phyloP scores from a whole-genome alignment of 352 stramenopile genomes.

The Globisporangium polare region DNA sequence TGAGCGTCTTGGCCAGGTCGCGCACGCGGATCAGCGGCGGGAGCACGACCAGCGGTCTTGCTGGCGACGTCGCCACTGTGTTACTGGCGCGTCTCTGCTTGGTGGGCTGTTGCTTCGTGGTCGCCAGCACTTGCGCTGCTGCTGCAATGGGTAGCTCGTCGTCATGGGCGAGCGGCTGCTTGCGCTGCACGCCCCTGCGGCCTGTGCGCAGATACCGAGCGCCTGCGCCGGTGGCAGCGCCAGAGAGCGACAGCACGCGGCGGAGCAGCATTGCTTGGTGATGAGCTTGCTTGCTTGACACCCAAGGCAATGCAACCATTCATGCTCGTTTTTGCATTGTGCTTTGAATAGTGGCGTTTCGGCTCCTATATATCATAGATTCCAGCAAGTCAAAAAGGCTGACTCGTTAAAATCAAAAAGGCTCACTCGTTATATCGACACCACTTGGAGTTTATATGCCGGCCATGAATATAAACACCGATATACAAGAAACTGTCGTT shows the following conservation, averaged over 20 bases:
- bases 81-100: no score
- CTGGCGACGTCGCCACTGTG: background rate
- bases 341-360: background rate
- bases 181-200: slow-evolving; percentile 17
- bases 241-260: slow-evolving; percentile 3
- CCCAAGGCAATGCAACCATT: background rate
- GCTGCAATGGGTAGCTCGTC: background rate
- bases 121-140: background rate
- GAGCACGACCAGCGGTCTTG: slow-evolving; percentile 14
- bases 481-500: no score
- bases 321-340: background rate
- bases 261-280: slow-evolving; percentile 5
- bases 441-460: no score
- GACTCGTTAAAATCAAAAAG: no score
- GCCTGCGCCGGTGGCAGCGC: background rate
- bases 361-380: no score
- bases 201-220: slow-evolving; percentile 6
- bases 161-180: background rate
- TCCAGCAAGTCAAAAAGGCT: no score
- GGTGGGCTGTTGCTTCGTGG: background rate
- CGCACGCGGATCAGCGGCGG: slow-evolving; percentile 68
- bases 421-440: no score
- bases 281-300: background rate
- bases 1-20: slow-evolving; percentile 68
- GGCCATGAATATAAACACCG: no score